Base-by-base conservation (phyloP, 2,329 filamentous ascomycete species). In the Talaromyces sp. region DNA sequence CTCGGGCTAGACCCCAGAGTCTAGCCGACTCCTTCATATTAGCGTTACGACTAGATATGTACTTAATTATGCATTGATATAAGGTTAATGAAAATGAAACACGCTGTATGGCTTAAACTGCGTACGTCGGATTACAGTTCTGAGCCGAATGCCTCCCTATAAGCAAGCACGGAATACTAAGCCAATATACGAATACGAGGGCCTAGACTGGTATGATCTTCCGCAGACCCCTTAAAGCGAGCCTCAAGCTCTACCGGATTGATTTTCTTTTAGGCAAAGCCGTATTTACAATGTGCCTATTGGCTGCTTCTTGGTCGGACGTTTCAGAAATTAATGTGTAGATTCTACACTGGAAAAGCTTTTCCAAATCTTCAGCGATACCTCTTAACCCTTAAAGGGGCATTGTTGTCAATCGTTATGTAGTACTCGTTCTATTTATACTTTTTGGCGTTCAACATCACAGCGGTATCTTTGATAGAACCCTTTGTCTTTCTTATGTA, bases 401-500 rank as follows among this genome's bases (percentile, higher is more conserved):
- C 6, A 12, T 8, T 25, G 5, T 9, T 31, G 28, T 50, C 5
- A 3, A 31, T n/a, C n/a, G 46, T 18, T 50, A 50, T 31, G 25
- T 50, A 50, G 25, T 50, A 50, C 25, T 50, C 8, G 46, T 50
- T 50, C 25, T 31, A 50, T 50, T 50, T n/a, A 50, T 50, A 50
- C 11, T 50, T 31, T 50, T n/a, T 31, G 46, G n/a, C 14, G 23
- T n/a, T 31, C 16, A 31, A 50, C 23, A 31, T 31, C 23, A 50
- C 23, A 50, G 11, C 11, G 6, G 2, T 35, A 7, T 11, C 33
- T 35, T 35, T 7, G 2, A 8, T 7, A 11, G 2, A 35, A 8
- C 9, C 11, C 3, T 35, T 11, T 4, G 5, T 35, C 9, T 11
- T 8, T 35, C 33, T 8, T 2, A 8, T 35, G 33, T 39, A 39